Evolutionary conservation across 2,329 filamentous ascomycete genomes (phyloP).

Genomic region (Fusarium guadeloupense): DNA sequence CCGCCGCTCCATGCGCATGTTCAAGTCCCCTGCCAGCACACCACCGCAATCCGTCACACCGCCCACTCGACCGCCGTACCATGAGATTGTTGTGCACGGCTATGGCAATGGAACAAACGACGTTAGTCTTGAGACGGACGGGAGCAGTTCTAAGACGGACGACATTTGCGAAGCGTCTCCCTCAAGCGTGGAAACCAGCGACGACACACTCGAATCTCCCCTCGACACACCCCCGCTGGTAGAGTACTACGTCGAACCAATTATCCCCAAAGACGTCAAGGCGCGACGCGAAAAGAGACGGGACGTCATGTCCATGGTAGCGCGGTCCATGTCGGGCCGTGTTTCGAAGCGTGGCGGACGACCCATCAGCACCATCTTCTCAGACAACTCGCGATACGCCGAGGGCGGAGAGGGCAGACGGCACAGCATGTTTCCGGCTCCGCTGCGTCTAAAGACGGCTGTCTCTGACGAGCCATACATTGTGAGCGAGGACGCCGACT

Average conservation of each 20-base stretch:
- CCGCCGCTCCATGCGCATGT: conserved; percentile 47
- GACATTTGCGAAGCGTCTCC: conserved; percentile 31
- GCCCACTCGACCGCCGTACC: conserved; percentile 46
- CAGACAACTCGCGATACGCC: conserved; percentile 42
- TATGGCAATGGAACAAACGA: conserved; percentile 64
- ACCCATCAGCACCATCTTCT: conserved; percentile 43
- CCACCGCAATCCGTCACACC: conserved; percentile 27
- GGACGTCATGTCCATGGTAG: conserved; percentile 43
- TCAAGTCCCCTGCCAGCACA: conserved; percentile 38
- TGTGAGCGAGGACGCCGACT: conserved; percentile 47
- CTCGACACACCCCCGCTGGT: conserved; percentile 32
- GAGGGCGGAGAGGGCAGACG: conserved; percentile 41
- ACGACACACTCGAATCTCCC: conserved; percentile 41
- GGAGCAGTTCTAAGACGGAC: conserved; percentile 36
- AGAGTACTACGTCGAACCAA: conserved; percentile 29
- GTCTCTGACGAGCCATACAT: conserved; percentile 40
- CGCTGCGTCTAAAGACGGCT: conserved; percentile 34
- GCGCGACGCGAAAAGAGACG: conserved; percentile 43
- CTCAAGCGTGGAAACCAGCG: conserved; percentile 42
- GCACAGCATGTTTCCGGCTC: conserved; percentile 40
- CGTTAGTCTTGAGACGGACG: conserved; percentile 42
- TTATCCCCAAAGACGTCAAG: conserved; percentile 30
- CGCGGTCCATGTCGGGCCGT: conserved; percentile 38
- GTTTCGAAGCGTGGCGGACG: conserved; percentile 38
- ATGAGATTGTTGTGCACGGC: conserved; percentile 63